Base-by-base conservation (phyloP, 495 filamentous ascomycete genomes). In the Annulohypoxylon stygium region DNA sequence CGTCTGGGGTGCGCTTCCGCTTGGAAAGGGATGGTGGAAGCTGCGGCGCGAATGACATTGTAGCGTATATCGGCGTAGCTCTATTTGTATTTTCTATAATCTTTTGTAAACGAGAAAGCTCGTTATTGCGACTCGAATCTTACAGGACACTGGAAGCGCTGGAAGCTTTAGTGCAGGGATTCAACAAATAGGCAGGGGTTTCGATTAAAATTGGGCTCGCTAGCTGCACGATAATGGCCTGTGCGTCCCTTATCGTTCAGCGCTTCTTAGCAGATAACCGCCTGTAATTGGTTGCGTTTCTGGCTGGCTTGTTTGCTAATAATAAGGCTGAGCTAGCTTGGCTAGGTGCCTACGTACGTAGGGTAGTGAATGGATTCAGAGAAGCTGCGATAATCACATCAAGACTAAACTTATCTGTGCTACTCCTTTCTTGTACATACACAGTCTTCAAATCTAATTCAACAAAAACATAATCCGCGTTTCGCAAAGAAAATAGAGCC, bases 21-120 rank as follows among this genome's bases (percentile, higher is more conserved):
- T 87, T 88, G 55, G 80, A 73, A 0, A 87, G 81, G 47, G 87
- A 84, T 7, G 86, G 82, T 3, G 86, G 85, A 18, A 88, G 74
- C 69, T 84, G 78, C 25, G 86, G 86, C 10, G 87, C 82, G 2
- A 84, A 83, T 8, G 83, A 61, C 86, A 87, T 88, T 37, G 36
- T 78, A 45, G 26, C 37, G 16, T 25, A 20, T 37, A 43, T 61
- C 4, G 2, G 20, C 14, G 8, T 51, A 51, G 14, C 20, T 30
- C 1, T 30, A 30, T 30, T 30, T 3, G 3, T 55, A 20, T 67
- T 10, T 45, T 18, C 4, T 30, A 30, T 30, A 16, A 58, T 33
- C 1, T 33, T 3, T 14, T n/a, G 23, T 48, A 58, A 39, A 23
- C 20, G 6, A 11, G 18, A 8, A 33, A 55, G n/a, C 6, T 59